Conservation (phyloP, 495 filamentous ascomycete genomes). For the Neurospora sp. region DNA sequence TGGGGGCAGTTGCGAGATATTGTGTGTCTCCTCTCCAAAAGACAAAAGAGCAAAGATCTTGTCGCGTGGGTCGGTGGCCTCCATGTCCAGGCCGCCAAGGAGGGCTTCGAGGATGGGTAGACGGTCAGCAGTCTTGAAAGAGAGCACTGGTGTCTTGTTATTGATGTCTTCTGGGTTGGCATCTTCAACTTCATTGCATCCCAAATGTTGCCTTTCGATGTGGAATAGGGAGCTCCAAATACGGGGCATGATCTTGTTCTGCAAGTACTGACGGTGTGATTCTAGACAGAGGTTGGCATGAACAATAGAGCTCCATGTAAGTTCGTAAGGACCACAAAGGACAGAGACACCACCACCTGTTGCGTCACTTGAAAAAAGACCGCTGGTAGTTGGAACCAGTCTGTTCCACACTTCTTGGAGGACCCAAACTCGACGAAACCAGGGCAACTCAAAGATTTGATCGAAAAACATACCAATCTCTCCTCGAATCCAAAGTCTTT, state of each 20-base stretch:
- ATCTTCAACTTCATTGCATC: not conserved
- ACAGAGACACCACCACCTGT: not conserved
- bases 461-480: not conserved
- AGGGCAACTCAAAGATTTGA: not conserved
- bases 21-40: slow-evolving; percentile 4
- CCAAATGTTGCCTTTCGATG: not conserved
- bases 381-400: not conserved
- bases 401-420: not conserved
- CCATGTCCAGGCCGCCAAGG: not conserved
- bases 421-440: slow-evolving; percentile 8
- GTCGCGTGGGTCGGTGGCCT: slow-evolving; percentile 5
- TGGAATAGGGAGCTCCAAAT: not conserved
- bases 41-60: slow-evolving; percentile 4
- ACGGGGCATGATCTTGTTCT: not conserved
- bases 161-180: not conserved
- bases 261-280: not conserved
- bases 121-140: not conserved
- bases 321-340: not conserved
- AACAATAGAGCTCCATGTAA: not conserved
- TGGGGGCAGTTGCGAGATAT: not conserved
- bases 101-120: slow-evolving; percentile 1
- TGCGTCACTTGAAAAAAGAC: not conserved
- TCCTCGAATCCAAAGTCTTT: not conserved
- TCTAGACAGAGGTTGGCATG: not conserved
- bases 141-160: not conserved